Evolutionary conservation across 345 rosid species (phyloP).

Genomic region (Citrus mangshanensis): DNA sequence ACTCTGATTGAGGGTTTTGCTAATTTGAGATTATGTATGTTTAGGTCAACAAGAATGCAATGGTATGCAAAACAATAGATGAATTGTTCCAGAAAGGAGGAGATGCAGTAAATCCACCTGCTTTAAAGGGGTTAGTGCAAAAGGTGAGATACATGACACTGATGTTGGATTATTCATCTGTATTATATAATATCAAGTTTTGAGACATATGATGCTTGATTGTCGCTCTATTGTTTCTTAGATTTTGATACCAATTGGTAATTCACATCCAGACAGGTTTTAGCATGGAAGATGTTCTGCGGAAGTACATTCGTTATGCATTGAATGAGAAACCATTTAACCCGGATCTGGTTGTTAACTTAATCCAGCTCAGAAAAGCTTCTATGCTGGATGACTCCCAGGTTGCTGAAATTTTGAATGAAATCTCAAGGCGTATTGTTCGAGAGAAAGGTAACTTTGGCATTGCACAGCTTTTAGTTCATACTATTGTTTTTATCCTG

Average conservation of each 20-base stretch:
- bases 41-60: constrained; percentile 83
- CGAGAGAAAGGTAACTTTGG: constrained; percentile 63
- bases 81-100: constrained; percentile 57
- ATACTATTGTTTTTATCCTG: neutral
- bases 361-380: constrained; percentile 74
- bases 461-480: neutral
- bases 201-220: neutral
- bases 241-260: constrained; percentile 34
- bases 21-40: constrained; percentile 2
- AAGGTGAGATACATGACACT: constrained; percentile 46
- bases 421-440: constrained; percentile 80
- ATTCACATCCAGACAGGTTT: constrained; percentile 84
- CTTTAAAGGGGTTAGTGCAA: constrained; percentile 50
- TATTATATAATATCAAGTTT: neutral
- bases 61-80: constrained; percentile 70
- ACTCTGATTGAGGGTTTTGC: neutral
- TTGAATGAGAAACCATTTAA: constrained; percentile 92
- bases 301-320: constrained; percentile 82
- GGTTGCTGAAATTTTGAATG: constrained; percentile 72
- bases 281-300: constrained; percentile 76
- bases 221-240: constrained; percentile 5
- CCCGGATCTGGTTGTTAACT: constrained; percentile 61
- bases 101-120: constrained; percentile 45
- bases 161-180: neutral
- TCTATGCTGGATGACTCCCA: constrained; percentile 67